Evolutionary conservation across 1,139 yeast genomes (phyloP).

Genomic region (Pichia sp.): DNA sequence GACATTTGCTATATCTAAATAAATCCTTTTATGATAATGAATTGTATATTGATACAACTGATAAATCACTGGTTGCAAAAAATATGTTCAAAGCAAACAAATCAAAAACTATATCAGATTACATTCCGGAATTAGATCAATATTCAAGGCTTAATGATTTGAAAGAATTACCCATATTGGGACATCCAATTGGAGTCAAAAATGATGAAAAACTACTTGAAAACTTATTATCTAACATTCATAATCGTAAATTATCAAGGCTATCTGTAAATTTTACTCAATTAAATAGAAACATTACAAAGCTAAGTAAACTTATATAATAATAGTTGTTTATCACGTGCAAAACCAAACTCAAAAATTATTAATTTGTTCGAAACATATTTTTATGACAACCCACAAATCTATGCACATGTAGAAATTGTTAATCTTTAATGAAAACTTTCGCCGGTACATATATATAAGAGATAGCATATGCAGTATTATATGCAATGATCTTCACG

Average conservation of each 20-base stretch:
- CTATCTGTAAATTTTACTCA: neutral
- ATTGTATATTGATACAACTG: constrained; percentile 15
- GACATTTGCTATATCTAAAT: constrained; percentile 42
- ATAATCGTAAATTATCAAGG: neutral
- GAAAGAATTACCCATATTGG: constrained; percentile 8
- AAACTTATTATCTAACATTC: constrained; percentile 1
- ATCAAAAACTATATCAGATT: constrained; percentile 4
- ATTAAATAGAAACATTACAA: neutral
- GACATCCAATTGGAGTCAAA: neutral
- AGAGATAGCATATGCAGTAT: neutral
- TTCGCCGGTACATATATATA: neutral
- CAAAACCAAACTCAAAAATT: neutral
- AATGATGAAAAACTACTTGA: neutral
- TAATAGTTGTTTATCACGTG: neutral
- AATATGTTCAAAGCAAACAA: constrained; percentile 1
- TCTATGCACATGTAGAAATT: neutral
- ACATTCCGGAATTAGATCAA: constrained; percentile 10
- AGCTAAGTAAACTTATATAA: neutral
- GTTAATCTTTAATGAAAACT: neutral
- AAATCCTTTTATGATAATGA: constrained; percentile 21
- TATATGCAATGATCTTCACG: too few species aligned
- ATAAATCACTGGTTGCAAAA: neutral
- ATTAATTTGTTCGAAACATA: neutral
- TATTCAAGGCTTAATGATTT: constrained; percentile 7
- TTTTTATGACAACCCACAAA: neutral